A percentile compares a stretch with the other conserved stretches of the same genome.
phyloP scores from a whole-genome alignment of 768 basidiomycete species.

The Fomitopsis pulvina region DNA sequence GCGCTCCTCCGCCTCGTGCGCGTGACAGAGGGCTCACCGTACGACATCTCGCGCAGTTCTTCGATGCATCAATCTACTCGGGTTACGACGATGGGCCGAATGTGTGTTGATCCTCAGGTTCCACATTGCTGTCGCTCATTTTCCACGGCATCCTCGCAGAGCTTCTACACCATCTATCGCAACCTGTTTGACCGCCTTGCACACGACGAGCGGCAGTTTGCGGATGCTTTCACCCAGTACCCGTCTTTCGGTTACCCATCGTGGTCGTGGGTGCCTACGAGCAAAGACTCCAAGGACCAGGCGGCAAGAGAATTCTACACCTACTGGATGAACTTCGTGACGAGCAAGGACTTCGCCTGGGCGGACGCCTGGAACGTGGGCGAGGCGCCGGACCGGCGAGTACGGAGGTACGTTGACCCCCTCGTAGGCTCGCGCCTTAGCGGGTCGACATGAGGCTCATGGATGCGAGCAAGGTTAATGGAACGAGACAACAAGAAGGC shows the following conservation, averaged over 20 bases:
- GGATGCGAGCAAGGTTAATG: slow-evolving; percentile 53
- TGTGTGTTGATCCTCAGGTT: slow-evolving; percentile 38
- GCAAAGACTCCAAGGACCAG: slow-evolving; percentile 37
- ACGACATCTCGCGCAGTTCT: slow-evolving; percentile 78
- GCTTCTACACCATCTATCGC: slow-evolving; percentile 86
- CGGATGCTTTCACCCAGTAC: slow-evolving; percentile 38
- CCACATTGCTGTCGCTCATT: slow-evolving; percentile 16
- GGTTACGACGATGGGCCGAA: slow-evolving; percentile 57
- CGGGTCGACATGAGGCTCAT: not conserved
- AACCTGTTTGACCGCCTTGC: slow-evolving; percentile 80
- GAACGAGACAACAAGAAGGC: slow-evolving; percentile 95
- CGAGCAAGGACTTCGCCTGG: slow-evolving; percentile 87
- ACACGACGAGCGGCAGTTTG: slow-evolving; percentile 64
- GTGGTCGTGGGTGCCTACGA: slow-evolving; percentile 60
- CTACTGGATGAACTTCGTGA: slow-evolving; percentile 81
- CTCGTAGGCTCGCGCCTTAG: not conserved
- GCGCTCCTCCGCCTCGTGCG: slow-evolving; percentile 46
- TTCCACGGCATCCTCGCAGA: slow-evolving; percentile 39
- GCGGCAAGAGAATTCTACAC: slow-evolving; percentile 75
- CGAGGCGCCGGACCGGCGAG: slow-evolving; percentile 82
- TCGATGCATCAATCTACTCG: slow-evolving; percentile 65
- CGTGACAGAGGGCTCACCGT: slow-evolving; percentile 73
- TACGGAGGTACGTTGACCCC: slow-evolving; percentile 52
- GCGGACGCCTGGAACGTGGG: slow-evolving; percentile 74
- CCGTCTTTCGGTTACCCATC: slow-evolving; percentile 80